Base-by-base conservation (phyloP, 129 eudicot species). In the Tanacetum coccineum region DNA sequence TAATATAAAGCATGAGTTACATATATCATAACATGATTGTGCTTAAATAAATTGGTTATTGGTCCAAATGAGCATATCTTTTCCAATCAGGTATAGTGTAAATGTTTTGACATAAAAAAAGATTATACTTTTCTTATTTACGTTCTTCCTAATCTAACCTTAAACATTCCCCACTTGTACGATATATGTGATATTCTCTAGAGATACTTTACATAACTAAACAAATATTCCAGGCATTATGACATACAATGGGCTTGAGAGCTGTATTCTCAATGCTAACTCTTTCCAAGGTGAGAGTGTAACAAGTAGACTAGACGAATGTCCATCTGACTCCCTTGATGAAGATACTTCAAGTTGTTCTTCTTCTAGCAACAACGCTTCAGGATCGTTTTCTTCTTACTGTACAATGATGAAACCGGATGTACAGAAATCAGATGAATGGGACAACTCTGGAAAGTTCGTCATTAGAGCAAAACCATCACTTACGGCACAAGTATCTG, bases 241-340 rank as follows among this genome's bases (percentile, higher is more conserved):
- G 87, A 84, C 95, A 59, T 89, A 94, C 67, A 76, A 89, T 78
- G 99, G 99, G 59, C 95, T 87, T 4, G 94, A 89, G 76, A 94
- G 87, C 69, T 87, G 91, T 82, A 79, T 89, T 59, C 59, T 82
- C 32, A 82, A 71, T 70, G 71, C 81, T 5, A 80, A 69, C 25
- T 55, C 92, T 1, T 82, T 67, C 47, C 89, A 85, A 56, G 81
- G 77, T 65, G 91, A 74, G 32, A 88, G 95, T 68, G 77, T 70
- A 11, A 73, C 88, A 47, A 88, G 87, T 71, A 74, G 84, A 72
- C 87, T 82, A 49, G 83, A 93, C 26, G 92, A 79, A 45, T 81
- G 83, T 17, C 81, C 48, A 2, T 78, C 85, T 14, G 96, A 82
- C 58, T 91, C 92, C 50, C 69, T 62, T 26, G 91, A 87, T 54